Evolutionary conservation across 768 basidiomycete species (phyloP), one percentile per base, ranked within the genome.

Genomic region (Vararia minispora): DNA sequence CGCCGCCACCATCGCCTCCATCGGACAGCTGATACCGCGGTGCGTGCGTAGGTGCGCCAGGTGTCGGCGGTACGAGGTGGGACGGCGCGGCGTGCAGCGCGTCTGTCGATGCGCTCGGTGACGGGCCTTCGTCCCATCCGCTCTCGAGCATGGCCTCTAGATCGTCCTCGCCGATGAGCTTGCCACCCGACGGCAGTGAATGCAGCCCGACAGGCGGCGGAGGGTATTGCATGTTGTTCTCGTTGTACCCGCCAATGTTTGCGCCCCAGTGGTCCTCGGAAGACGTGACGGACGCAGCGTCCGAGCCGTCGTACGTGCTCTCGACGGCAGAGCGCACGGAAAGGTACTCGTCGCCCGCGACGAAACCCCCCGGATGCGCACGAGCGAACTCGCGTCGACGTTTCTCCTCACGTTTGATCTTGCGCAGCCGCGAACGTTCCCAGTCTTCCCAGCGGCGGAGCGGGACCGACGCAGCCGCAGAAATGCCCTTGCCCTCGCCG

Each of bases 381-480:
- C 86, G 74, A 52, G 91, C 90, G 48, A 95, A 72, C 6, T 97
- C 90, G 51, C 66, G 68, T 41, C 81, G 64, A 41, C 89, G 67
- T 47, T 80, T 71, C 50, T 90, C 87, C 52, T 95, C 92, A 2
- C 95, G 78, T 44, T 74, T 77, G 23, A 94, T 45, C 61, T 97
- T 98, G 35, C 94, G 81, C 33, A 98, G 67, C 30, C 95, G 72
- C 18, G 90, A 94, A 17, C 91, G 76, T 54, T 99, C 95, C 95
- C 94, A 99, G 51, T 99, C 94, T 60, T 98, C 95, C 95, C 95
- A 99, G 35, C 94, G 73, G n/a, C 94, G 76, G 55, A 98, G 62
- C 0, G 95, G 90, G n/a, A 98, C 75, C 0, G 72, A 74, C 29
- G 68, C 58, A 5, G 71, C 74, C 37, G 65, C 66, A 32, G 64